Percentiles rank a stretch among this genome's conserved stretches.
Conservation (phyloP, 2,329 filamentous ascomycete species). For the Stachybotrys chartarum region DNA sequence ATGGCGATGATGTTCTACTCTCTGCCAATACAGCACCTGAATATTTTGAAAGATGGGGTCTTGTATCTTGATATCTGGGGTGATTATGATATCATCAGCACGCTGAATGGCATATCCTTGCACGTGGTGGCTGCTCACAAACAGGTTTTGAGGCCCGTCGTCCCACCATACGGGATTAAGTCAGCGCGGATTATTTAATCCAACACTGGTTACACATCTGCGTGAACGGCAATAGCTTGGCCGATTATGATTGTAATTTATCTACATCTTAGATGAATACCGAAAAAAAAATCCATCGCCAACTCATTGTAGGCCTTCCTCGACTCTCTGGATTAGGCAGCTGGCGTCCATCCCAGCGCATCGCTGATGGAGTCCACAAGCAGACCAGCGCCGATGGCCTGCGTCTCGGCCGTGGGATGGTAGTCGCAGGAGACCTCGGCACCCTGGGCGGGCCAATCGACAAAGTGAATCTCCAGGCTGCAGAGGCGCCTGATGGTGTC, state of each 20-base stretch:
- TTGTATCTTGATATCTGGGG: neutral
- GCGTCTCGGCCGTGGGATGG: constrained; percentile 31
- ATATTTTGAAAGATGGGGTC: neutral
- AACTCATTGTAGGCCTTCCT: no score
- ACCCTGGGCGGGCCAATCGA: constrained; percentile 33
- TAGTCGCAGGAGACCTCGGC: constrained; percentile 33
- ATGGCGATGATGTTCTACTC: neutral
- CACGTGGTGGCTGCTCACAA: neutral
- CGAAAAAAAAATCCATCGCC: no score
- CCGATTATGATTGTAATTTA: no score
- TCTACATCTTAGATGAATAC: no score
- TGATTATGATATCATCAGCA: neutral
- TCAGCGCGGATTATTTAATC: no score
- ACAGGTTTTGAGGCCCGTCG: neutral
- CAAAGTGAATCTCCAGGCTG: constrained; percentile 23
- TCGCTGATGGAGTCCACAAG: constrained; percentile 18
- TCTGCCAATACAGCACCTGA: no score
- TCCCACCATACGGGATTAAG: no score
- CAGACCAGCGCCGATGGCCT: constrained; percentile 20
- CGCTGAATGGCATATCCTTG: neutral
- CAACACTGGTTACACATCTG: no score
- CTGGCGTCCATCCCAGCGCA: constrained; percentile 5
- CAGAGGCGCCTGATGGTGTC: constrained; percentile 22
- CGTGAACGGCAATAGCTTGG: no score
- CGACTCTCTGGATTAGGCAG: no score